phyloP scores from a whole-genome alignment of 2,329 filamentous ascomycete species.

The Penicillium sp. region DNA sequence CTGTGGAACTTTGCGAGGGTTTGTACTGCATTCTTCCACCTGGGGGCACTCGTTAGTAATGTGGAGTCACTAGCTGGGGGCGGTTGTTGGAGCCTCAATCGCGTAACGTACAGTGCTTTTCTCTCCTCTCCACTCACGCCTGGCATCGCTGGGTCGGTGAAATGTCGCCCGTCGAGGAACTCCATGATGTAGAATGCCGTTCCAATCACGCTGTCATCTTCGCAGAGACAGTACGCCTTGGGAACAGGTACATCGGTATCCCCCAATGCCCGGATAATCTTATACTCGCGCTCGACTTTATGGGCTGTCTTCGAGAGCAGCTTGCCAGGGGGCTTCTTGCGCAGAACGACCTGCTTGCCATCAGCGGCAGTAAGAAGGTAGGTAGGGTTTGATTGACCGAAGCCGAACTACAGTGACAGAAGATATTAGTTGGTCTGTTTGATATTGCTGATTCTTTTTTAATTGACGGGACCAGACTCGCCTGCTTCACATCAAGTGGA shows the following conservation, averaged over 20 bases:
- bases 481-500: conserved; percentile 87
- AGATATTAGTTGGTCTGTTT: conserved; percentile 1
- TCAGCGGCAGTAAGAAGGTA: conserved; percentile 79
- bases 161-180: conserved; percentile 89
- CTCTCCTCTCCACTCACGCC: conserved; percentile 67
- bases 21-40: conserved; percentile 78
- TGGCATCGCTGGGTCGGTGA: conserved; percentile 82
- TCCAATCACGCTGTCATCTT: conserved; percentile 75
- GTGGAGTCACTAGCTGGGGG: background rate
- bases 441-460: background rate
- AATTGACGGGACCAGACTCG: conserved; percentile 39
- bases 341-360: conserved; percentile 75
- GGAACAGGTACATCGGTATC: conserved; percentile 82
- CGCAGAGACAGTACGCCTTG: conserved; percentile 77
- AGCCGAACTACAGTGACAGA: conserved; percentile 69
- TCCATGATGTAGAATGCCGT: conserved; percentile 98
- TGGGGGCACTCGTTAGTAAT: conserved; percentile 27
- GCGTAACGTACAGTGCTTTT: conserved; percentile 59
- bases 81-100: conserved; percentile 2
- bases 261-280: conserved; percentile 79
- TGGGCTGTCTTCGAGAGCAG: conserved; percentile 92
- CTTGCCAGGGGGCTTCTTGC: conserved; percentile 96
- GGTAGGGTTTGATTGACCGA: conserved; percentile 95
- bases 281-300: conserved; percentile 93
- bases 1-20: conserved; percentile 84